Evolutionary conservation across 1,139 yeast species (phyloP), one percentile per base, ranked within the genome.

Genomic region (Hemisphaericaspora xylofermentans): DNA sequence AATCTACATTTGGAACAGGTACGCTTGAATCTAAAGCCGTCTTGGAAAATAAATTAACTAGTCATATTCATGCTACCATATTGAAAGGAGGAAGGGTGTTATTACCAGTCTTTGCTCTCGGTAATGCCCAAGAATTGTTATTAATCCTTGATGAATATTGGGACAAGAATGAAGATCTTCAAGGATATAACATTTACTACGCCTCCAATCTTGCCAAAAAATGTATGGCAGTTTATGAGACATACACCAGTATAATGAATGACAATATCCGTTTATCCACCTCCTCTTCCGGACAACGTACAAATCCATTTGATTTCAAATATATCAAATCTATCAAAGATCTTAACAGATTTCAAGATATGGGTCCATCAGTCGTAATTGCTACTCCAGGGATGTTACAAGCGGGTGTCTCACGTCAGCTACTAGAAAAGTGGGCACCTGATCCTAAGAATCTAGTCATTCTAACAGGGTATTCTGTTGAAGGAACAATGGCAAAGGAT

Each of bases 311-410:
- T 62, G 86, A 85, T 50, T 93, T 93, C 65, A 88, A 88, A 59
- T 87, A 80, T 57, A 83, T 94, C 49, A 84, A 85, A 50, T 86
- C 88, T 48, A 76, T 93, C 39, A 82, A 87, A 47, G 84, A 82
- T 47, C 67, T 91, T 43, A 96, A 91, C 43, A 78, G 80, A 48
- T 86, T 93, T 58, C 95, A 89, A 53, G 98, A 93, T 62, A 77
- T 88, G 52, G 96, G 96, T 0, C 97, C 98, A 1, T 88, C 96
- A 52, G 98, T 93, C 26, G 93, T 94, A 64, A 80, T 93, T 32
- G 98, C 98, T 0, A 82, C 95, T 34, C 99, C 98, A 0, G 98
- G 99, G 60, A 93, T 93, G 98, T 71, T 93, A 39, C 98, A 93
- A 60, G 91, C 87, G 55, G 98, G 98, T 48, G 84, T 91, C 2